Evolutionary conservation across 306 rosid genomes (phyloP), one percentile per base, ranked within the genome.

Genomic region (Carpinus viminea): DNA sequence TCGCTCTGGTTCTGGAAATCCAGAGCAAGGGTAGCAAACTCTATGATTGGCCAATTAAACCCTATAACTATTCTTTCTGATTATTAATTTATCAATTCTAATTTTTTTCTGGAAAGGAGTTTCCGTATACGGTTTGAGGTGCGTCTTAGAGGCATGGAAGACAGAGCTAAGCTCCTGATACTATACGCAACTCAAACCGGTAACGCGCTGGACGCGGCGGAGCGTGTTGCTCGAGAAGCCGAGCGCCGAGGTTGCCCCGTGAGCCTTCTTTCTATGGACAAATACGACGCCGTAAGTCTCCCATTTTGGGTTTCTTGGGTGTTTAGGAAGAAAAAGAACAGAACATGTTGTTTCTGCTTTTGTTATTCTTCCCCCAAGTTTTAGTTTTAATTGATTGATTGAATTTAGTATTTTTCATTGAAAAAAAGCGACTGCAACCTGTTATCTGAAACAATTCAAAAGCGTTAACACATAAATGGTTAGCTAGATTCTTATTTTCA

Each of bases 151-250:
- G 53, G 26, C 1, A 85, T 87, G 93, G 86, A 77, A 78, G 87
- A 70, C 20, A 73, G 46, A 48, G 81, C 76, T 34, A 86, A 85
- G 84, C 88, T 91, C 17, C 60, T 89, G 31, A 85, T 92, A n/a
- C 90, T 92, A 1, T 91, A 89, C 76, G 96, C 91, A 17, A 89
- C 95, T 54, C 85, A 94, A 79, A 94, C 97, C 3, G 93, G 97
- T 26, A 94, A 94, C 76, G 95, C 98, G 47, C 78, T 91, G 87
- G 98, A 92, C 74, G 97, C 89, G 8, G 95, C 98, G 5, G 98
- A 94, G 79, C 88, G 89, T 81, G 68, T 88, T 57, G 89, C 85
- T 72, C 97, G 98, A 15, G 93, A 90, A 81, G 98, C 97, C 5
- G 91, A 91, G 76, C 91, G 91, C 82, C 77, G 97, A 87, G 86